These are phyloP conservation scores for Rhodosorus marinus DNA, from an alignment of 23 red algal species.

Conservation along the genomic window DNA sequence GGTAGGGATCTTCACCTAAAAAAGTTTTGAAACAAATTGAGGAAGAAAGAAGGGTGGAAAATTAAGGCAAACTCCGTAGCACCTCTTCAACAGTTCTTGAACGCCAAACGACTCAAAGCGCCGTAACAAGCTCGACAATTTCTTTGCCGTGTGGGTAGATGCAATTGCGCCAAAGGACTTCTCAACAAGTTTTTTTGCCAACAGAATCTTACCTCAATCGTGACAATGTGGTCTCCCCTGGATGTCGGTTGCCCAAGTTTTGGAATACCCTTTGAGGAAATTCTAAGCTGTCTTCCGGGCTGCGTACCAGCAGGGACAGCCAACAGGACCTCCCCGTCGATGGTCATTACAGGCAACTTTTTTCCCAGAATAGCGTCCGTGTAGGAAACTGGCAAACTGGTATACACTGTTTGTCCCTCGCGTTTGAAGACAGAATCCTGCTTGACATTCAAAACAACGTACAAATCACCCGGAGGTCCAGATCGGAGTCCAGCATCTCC, in stretches of 20 bases:
- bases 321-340: slow-evolving; percentile 54
- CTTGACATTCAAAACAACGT: slow-evolving; percentile 66
- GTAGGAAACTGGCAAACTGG: slow-evolving; percentile 54
- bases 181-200: too few relatives aligned
- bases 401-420: slow-evolving; percentile 63
- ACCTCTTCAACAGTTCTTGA: too few relatives aligned
- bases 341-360: slow-evolving; percentile 46
- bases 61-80: too few relatives aligned
- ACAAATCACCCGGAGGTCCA: slow-evolving; percentile 80
- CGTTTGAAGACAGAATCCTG: slow-evolving; percentile 41
- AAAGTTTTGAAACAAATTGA: too few relatives aligned
- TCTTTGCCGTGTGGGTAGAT: too few relatives aligned
- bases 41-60: too few relatives aligned
- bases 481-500: slow-evolving; percentile 80
- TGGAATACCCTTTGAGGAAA: slow-evolving; percentile 81
- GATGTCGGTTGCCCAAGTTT: slow-evolving; percentile 62
- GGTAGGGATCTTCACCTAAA: slow-evolving; percentile 58
- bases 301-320: slow-evolving; percentile 55
- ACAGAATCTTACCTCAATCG: too few relatives aligned
- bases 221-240: slow-evolving; percentile 82
- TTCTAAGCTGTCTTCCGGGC: slow-evolving; percentile 63
- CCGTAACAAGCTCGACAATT: too few relatives aligned
- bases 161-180: too few relatives aligned
- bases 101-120: too few relatives aligned
- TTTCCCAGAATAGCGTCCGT: slow-evolving; percentile 91